phyloP scores from a whole-genome alignment of 179 eudicot genomes.

The Spergularia azorica region DNA sequence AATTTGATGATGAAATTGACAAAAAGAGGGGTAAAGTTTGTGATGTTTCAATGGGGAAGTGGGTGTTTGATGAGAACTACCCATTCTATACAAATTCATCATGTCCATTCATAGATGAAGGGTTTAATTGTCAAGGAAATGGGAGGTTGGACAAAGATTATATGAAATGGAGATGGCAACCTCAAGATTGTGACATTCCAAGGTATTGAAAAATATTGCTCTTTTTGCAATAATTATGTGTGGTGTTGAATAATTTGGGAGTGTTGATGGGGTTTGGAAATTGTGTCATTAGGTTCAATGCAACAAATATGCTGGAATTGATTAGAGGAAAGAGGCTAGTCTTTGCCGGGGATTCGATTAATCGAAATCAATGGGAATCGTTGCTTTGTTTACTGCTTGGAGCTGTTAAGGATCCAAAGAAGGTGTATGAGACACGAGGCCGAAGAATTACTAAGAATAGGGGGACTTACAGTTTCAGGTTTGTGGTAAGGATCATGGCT shows the following conservation, averaged over 20 bases:
- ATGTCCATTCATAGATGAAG: slow-evolving; percentile 94
- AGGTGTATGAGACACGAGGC: slow-evolving; percentile 80
- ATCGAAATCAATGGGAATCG: slow-evolving; percentile 97
- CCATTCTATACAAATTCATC: slow-evolving; percentile 71
- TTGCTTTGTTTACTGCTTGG: slow-evolving; percentile 82
- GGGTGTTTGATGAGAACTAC: slow-evolving; percentile 82
- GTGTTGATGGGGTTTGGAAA: slow-evolving; percentile 13
- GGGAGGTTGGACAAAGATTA: slow-evolving; percentile 77
- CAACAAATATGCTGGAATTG: slow-evolving; percentile 71
- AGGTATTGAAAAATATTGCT: slow-evolving; percentile 42
- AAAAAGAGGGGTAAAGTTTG: slow-evolving; percentile 38
- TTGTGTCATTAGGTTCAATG: slow-evolving; percentile 64
- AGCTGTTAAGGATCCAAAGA: slow-evolving; percentile 76
- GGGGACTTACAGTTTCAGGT: slow-evolving; percentile 78
- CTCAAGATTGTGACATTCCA: slow-evolving; percentile 77
- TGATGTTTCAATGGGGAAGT: slow-evolving; percentile 71
- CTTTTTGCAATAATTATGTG: slow-evolving; percentile 1
- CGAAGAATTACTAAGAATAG: slow-evolving; percentile 77
- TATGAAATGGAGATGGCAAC: slow-evolving; percentile 97
- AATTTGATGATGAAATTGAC: slow-evolving; percentile 28
- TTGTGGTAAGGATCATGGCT: slow-evolving; percentile 54
- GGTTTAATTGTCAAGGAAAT: slow-evolving; percentile 75
- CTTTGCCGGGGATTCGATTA: slow-evolving; percentile 92
- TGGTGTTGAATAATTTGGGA: neutral
- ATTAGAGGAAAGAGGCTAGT: slow-evolving; percentile 90